These are phyloP conservation scores for Curvularia lunata DNA, from an alignment of 2,329 filamentous ascomycete genomes.

Conservation along the genomic window DNA sequence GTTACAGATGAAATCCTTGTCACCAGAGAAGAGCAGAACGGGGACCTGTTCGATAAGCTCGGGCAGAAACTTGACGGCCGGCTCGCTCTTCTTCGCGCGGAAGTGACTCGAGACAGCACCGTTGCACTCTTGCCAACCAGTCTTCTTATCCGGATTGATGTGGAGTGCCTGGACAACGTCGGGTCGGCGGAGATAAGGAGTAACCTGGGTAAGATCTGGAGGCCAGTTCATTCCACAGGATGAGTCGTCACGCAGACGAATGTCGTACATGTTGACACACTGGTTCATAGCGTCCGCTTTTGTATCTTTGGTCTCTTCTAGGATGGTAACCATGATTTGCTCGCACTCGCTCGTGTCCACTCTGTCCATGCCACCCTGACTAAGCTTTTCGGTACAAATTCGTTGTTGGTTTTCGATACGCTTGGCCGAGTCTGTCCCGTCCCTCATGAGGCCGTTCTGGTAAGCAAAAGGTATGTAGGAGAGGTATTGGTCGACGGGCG, in stretches of 20 bases:
- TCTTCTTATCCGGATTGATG: conserved; percentile 78
- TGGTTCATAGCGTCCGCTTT: conserved; percentile 59
- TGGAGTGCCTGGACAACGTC: conserved; percentile 84
- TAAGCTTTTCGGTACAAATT: conserved; percentile 68
- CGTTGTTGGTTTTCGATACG: conserved; percentile 72
- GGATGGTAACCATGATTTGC: conserved; percentile 72
- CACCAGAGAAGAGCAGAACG: conserved; percentile 88
- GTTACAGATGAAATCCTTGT: conserved; percentile 96
- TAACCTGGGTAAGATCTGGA: conserved; percentile 77
- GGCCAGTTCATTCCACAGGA: conserved; percentile 99
- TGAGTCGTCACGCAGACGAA: conserved; percentile 79
- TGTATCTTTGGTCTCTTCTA: conserved; percentile 67
- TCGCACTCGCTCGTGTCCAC: conserved; percentile 79
- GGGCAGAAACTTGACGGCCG: conserved; percentile 77
- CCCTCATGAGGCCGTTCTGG: conserved; percentile 73
- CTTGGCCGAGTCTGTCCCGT: conserved; percentile 68
- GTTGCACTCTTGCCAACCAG: conserved; percentile 91
- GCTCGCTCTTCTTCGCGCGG: conserved; percentile 70
- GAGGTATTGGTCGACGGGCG: conserved; percentile 86
- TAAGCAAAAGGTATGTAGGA: conserved; percentile 84
- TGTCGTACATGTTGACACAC: conserved; percentile 97
- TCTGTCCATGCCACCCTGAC: conserved; percentile 63
- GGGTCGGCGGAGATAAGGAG: conserved; percentile 80
- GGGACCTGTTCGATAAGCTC: conserved; percentile 77
- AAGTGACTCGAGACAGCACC: conserved; percentile 78